Evolutionary conservation across 371 early-diverging fungal genomes (phyloP).

Genomic region (Apophysomyces elegans): DNA sequence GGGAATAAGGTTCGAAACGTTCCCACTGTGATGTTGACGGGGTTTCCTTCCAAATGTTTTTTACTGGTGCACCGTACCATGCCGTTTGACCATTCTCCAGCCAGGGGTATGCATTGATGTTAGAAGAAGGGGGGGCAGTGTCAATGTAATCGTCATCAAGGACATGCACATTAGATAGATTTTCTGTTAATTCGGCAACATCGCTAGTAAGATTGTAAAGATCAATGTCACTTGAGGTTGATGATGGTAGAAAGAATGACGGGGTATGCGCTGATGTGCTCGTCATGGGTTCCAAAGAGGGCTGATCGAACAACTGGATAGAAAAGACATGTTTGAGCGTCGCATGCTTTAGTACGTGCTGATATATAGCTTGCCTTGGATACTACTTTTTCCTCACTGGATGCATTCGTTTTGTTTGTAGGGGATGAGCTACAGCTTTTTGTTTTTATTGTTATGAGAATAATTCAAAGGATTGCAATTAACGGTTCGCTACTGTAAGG

Average conservation of each 20-base stretch:
- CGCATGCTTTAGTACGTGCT: neutral
- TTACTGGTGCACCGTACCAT: conserved; percentile 14
- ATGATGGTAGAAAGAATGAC: neutral
- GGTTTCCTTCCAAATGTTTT: conserved; percentile 17
- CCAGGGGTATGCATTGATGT: conserved; percentile 6
- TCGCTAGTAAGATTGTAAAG: conserved; percentile 10
- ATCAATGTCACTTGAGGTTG: no score
- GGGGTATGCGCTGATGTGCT: neutral
- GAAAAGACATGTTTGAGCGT: neutral
- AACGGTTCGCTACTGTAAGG: no score
- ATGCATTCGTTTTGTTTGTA: neutral
- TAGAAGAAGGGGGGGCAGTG: conserved; percentile 3
- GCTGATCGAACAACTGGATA: neutral
- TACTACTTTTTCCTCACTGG: neutral
- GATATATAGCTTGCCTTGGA: neutral
- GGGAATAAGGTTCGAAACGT: conserved; percentile 32
- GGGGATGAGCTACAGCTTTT: neutral
- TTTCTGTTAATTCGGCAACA: conserved; percentile 18
- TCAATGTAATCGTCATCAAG: conserved; percentile 18
- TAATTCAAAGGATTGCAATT: neutral
- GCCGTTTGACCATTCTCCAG: neutral
- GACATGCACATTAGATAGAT: conserved; percentile 19
- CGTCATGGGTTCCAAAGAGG: neutral
- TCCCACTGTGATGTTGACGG: conserved; percentile 17
- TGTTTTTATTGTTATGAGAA: neutral